Conservation (phyloP, 2,329 filamentous ascomycete genomes). For the Stemphylium beticola region DNA sequence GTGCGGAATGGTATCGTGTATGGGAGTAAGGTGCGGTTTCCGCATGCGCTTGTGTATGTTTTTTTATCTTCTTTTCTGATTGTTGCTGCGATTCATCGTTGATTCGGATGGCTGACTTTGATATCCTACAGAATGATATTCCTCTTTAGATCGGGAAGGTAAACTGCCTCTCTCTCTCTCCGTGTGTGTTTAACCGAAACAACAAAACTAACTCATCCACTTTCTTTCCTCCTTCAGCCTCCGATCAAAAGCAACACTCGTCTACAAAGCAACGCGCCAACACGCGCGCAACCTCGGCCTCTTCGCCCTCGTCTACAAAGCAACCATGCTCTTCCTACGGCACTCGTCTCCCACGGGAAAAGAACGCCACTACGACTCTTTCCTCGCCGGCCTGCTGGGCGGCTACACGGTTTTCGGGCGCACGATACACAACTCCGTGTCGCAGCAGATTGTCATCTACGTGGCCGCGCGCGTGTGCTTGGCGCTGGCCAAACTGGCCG, state of each 20-base stretch:
- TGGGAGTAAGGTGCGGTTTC: constrained; percentile 96
- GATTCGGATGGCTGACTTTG: background rate
- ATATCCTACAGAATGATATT: constrained; percentile 78
- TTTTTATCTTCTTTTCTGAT: too few relatives aligned
- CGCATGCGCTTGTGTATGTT: constrained; percentile 87
- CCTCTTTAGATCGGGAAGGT: constrained; percentile 90
- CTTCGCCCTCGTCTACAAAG: constrained; percentile 92
- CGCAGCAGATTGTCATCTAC: constrained; percentile 98
- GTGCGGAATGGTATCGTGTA: constrained; percentile 97
- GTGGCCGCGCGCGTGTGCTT: constrained; percentile 91
- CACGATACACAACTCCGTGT: constrained; percentile 77
- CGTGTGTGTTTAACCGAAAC: background rate
- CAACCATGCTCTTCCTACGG: constrained; percentile 76
- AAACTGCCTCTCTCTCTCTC: constrained; percentile 26
- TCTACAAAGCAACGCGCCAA: constrained; percentile 84
- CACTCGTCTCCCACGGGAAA: constrained; percentile 58
- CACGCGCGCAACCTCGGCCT: constrained; percentile 91
- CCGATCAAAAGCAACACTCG: constrained; percentile 76
- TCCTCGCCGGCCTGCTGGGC: constrained; percentile 84
- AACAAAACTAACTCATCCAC: constrained; percentile 8
- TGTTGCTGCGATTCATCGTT: too few relatives aligned
- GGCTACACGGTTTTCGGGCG: constrained; percentile 94
- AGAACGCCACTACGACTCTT: constrained; percentile 77
- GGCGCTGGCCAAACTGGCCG: constrained; percentile 79
- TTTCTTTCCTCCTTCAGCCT: constrained; percentile 54